Conservation (phyloP, 225 moss, liverwort and hornwort genomes). For the Climacium dendroides region DNA sequence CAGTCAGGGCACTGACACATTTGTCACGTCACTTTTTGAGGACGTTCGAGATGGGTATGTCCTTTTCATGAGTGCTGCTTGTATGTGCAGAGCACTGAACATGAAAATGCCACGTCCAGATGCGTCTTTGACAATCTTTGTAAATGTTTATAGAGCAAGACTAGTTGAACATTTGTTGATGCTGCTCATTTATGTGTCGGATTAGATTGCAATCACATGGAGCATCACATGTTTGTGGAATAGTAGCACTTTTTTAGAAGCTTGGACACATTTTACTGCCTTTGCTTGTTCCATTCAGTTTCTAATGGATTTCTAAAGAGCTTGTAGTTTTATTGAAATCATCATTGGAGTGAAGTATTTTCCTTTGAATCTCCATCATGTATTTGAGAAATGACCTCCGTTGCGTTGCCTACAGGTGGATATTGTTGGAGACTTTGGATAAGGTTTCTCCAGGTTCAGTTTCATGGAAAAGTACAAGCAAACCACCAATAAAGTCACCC, state of each 20-base stretch:
- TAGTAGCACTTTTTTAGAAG: not conserved
- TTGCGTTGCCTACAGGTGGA: conserved; percentile 46
- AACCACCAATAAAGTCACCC: conserved; percentile 80
- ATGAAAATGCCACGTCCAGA: not conserved
- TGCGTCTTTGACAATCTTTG: not conserved
- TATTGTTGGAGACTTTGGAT: conserved; percentile 79
- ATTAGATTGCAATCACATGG: not conserved
- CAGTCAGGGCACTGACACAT: conserved; percentile 78
- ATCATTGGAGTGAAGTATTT: not conserved
- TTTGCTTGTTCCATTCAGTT: not conserved
- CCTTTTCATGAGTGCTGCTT: not conserved
- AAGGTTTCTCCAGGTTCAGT: conserved; percentile 80
- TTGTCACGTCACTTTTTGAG: conserved; percentile 80
- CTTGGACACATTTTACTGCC: not conserved
- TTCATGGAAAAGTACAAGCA: conserved; percentile 77
- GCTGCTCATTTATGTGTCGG: not conserved
- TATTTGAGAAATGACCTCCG: not conserved
- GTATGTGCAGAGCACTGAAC: not conserved
- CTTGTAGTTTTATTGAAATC: not conserved
- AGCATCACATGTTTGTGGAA: not conserved
- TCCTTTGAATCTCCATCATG: not conserved
- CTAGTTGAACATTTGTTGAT: not conserved
- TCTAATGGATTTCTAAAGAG: not conserved
- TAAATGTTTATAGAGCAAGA: not conserved
- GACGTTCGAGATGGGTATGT: conserved; percentile 92